These are phyloP conservation scores for Gossypium thurberi DNA, from an alignment of 345 rosid species.

Conservation along the genomic window DNA sequence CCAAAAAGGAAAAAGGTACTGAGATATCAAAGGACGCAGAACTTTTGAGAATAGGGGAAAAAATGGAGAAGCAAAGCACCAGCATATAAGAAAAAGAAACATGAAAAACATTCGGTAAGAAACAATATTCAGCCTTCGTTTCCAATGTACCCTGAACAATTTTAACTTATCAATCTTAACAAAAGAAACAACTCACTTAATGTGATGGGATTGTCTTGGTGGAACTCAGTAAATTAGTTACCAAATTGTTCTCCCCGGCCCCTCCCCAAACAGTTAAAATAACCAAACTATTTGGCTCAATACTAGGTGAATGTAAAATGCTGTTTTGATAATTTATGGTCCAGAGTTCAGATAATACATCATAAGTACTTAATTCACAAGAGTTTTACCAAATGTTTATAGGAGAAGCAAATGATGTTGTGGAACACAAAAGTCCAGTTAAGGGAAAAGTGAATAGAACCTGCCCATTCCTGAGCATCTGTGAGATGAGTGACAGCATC, in stretches of 20 bases:
- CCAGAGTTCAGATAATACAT: not conserved
- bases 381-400: not conserved
- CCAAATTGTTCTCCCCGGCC: not conserved
- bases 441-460: slow-evolving; percentile 28
- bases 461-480: slow-evolving; percentile 98
- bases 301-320: not conserved
- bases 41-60: not conserved
- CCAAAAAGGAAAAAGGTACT: not conserved
- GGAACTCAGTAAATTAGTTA: not conserved
- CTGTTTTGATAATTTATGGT: not conserved
- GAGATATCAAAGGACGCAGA: not conserved
- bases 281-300: not conserved
- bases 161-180: too few species aligned
- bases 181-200: not conserved
- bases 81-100: not conserved
- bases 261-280: too few species aligned
- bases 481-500: slow-evolving; percentile 95
- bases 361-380: not conserved
- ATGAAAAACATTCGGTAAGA: not conserved
- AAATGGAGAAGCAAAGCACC: not conserved
- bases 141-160: not conserved
- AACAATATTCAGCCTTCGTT: not conserved
- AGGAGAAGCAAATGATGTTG: not conserved
- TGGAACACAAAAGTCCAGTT: not conserved
- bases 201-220: not conserved